phyloP scores from a whole-genome alignment of 2,329 filamentous ascomycete species.

The Coccinonectria pachysandricola region DNA sequence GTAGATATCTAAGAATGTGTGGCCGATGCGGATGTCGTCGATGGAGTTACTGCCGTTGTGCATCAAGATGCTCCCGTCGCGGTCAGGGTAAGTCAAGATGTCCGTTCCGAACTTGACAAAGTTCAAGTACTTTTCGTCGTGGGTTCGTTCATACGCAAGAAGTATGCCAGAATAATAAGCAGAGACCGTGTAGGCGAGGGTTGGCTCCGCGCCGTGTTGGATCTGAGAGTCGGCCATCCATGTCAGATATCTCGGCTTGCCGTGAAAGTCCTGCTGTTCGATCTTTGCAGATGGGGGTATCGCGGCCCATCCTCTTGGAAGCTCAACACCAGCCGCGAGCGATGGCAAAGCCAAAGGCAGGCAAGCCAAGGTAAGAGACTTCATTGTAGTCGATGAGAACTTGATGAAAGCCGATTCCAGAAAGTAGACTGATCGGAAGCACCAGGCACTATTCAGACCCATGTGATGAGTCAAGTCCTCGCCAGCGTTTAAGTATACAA shows the following conservation, averaged over 20 bases:
- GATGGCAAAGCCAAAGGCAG: no score
- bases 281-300: conserved; percentile 8
- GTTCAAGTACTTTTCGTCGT: conserved; percentile 13
- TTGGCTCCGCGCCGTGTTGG: conserved; percentile 16
- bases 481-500: no score
- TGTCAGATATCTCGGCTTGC: conserved; percentile 14
- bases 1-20: conserved; percentile 10
- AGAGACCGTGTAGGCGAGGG: conserved; percentile 15
- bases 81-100: conserved; percentile 13
- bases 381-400: no score
- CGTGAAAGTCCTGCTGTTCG: conserved; percentile 3
- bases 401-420: no score
- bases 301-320: conserved; percentile 8
- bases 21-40: conserved; percentile 9
- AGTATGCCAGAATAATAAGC: conserved; percentile 10
- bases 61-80: conserved; percentile 11
- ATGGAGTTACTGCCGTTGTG: conserved; percentile 11
- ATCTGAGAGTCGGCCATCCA: conserved; percentile 21
- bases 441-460: no score
- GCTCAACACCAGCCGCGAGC: conserved; percentile 2
- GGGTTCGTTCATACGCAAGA: conserved; percentile 11
- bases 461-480: no score
- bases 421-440: no score
- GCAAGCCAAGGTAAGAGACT: no score
- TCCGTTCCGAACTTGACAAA: conserved; percentile 16